phyloP scores from a whole-genome alignment of 192 early-diverging fungal species.

The Lunasporangiospora selenospora region DNA sequence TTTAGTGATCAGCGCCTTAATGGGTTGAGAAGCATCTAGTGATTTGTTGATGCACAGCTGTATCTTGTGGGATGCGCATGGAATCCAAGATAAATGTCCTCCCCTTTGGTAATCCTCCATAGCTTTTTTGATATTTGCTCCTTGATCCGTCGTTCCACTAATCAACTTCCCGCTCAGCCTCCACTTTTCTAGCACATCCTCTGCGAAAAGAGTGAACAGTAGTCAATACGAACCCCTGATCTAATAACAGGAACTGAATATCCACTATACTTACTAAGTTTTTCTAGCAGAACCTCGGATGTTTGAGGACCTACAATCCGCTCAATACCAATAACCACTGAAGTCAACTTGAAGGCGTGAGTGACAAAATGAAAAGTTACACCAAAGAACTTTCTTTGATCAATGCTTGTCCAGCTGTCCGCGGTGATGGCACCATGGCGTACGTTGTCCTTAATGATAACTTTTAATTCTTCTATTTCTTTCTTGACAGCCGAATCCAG shows the following conservation, averaged over 20 bases:
- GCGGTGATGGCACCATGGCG: conserved; percentile 2
- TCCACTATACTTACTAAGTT: conserved; percentile 2
- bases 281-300: conserved; percentile 3
- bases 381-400: conserved; percentile 13
- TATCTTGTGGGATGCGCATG: conserved; percentile 9
- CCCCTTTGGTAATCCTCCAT: background rate
- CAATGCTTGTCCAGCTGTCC: conserved; percentile 15
- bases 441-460: too few species aligned
- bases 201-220: background rate
- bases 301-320: conserved; percentile 3
- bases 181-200: background rate
- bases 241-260: background rate
- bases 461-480: too few species aligned
- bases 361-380: conserved; percentile 1
- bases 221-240: background rate
- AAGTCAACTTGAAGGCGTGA: background rate
- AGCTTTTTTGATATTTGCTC: conserved; percentile 17
- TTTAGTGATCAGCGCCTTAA: conserved; percentile 6
- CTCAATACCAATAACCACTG: conserved; percentile 12
- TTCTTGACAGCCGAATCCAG: too few species aligned
- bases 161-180: conserved; percentile 11
- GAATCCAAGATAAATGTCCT: conserved; percentile 1
- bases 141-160: conserved; percentile 27
- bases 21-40: background rate
- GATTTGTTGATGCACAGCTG: conserved; percentile 27